A percentile compares a stretch with the other conserved stretches of the same genome.
Evolutionary conservation across 768 basidiomycete species (phyloP).

Genomic region (Aureoboletus auriporus): DNA sequence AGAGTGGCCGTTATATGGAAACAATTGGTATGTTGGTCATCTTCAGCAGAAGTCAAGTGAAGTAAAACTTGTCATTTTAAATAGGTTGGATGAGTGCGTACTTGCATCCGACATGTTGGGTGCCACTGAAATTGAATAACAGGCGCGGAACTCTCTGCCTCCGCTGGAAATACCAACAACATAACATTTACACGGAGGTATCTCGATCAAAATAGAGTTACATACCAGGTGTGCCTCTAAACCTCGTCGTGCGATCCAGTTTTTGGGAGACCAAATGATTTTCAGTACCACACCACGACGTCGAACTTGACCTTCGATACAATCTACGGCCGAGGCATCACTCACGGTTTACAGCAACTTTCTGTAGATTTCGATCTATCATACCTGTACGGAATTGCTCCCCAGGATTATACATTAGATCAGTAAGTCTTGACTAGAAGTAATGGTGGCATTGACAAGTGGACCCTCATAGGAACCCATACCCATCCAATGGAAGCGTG

Average conservation of each 20-base stretch:
- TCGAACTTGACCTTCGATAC: conserved; percentile 64
- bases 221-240: conserved; percentile 53
- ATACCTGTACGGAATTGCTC: conserved; percentile 64
- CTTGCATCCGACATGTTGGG: neutral
- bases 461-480: conserved; percentile 44
- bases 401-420: conserved; percentile 67
- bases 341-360: conserved; percentile 49
- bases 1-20: conserved; percentile 90
- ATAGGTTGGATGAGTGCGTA: conserved; percentile 60
- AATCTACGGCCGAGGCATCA: conserved; percentile 45
- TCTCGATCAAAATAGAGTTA: conserved; percentile 75
- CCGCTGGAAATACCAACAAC: conserved; percentile 39
- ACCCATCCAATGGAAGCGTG: conserved; percentile 56
- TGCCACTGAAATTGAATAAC: neutral
- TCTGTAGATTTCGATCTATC: conserved; percentile 58
- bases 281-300: conserved; percentile 60
- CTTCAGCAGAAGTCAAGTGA: neutral
- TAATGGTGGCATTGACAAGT: neutral
- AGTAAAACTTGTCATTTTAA: neutral
- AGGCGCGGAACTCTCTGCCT: conserved; percentile 48
- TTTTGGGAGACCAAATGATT: neutral
- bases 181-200: conserved; percentile 69
- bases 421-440: conserved; percentile 37
- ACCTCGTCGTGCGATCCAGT: neutral
- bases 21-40: conserved; percentile 59